Evolutionary conservation across 2,329 filamentous ascomycete genomes (phyloP), one percentile per base, ranked within the genome.

Genomic region (Biscogniauxia sp.): DNA sequence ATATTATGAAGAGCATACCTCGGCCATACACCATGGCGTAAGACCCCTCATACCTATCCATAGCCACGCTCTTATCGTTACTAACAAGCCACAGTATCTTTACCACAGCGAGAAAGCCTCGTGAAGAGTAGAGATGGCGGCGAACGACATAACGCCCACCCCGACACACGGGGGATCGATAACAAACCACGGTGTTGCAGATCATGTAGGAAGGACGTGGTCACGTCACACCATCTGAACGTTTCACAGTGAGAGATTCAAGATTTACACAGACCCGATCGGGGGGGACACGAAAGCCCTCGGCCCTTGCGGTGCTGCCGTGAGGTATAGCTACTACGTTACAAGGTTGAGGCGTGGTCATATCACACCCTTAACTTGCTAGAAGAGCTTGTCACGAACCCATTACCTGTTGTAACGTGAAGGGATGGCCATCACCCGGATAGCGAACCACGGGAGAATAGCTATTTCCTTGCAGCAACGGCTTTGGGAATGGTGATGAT

Each of bases 71-170:
- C 41, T 20, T 20, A 23, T 17, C 20, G 23, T 4, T 53, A 63
- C 59, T 66, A 8, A 67, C 54, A 51, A 13, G 8, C 51, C 15
- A 15, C 51, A 73, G 70, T 20, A 64, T 71, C 25, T 70, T 72
- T 50, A 72, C 70, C 1, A 72, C 70, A 1, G 70, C 71, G 20
- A 68, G 69, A 54, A 73, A 70, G 55, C 70, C 70, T 54, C 69
- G 67, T 25, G 20, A 28, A 51, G 28, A 63, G 13, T 50, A 61
- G 32, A 37, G 3, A 20, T 32, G 52, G 28, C 63, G 49, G 61
- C 17, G 19, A 13, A 20, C n/a, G 15, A n/a, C n/a, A 41, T 45
- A 50, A 20, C 26, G 49, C 37, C 7, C 20, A 45, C 28, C 20
- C 32, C 26, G 25, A n/a, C 56, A 58, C 23, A 23, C 57, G 17